These are phyloP conservation scores for Tetrahymena elliotti DNA, from an alignment of 73 alveolate genomes.

Conservation along the genomic window DNA sequence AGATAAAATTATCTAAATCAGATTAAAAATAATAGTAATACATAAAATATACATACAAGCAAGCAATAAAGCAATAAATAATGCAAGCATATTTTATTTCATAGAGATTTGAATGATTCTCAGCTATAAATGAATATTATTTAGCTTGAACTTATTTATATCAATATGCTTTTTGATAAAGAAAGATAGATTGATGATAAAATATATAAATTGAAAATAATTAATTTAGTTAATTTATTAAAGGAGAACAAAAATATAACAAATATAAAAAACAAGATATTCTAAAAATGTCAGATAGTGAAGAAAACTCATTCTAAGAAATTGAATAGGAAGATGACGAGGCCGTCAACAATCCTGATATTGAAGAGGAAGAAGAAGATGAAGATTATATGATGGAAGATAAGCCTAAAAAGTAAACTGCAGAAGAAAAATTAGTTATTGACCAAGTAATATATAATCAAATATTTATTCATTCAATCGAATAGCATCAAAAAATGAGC, in stretches of 20 bases:
- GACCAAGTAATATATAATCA: neutral
- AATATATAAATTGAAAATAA: neutral
- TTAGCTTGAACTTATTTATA: neutral
- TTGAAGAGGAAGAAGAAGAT: neutral
- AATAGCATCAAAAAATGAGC: neutral
- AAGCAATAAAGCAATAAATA: no score
- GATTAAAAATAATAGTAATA: neutral
- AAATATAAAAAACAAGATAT: neutral
- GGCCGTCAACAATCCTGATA: neutral
- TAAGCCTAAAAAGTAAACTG: neutral
- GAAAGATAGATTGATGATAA: neutral
- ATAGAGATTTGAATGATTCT: neutral
- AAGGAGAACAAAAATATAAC: neutral
- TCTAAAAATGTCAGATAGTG: neutral
- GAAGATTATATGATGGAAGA: neutral
- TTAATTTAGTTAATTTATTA: neutral
- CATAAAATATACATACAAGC: no score
- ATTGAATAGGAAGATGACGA: neutral
- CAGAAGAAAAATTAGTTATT: neutral
- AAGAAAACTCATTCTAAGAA: neutral
- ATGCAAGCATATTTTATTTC: neutral
- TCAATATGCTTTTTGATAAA: neutral
- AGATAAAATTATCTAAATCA: neutral
- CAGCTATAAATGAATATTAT: neutral
- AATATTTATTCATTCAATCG: neutral